Evolutionary conservation across 2,329 filamentous ascomycete species (phyloP), one percentile per base, ranked within the genome.

Genomic region (Colletotrichum lentis): DNA sequence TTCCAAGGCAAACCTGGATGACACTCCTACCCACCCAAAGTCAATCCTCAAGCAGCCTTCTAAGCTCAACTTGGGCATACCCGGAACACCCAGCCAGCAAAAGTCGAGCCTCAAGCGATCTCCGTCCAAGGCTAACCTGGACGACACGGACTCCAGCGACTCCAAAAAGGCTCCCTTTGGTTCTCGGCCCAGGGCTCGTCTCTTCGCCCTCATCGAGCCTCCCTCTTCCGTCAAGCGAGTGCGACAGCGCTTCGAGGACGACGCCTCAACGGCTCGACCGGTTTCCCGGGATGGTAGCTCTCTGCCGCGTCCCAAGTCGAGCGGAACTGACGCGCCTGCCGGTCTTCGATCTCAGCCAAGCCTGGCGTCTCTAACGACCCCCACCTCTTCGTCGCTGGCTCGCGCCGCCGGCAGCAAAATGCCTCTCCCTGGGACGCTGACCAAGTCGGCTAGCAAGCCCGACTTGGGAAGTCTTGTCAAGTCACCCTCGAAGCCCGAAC

Each of bases 351-450:
- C 83, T 0, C 80, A 84, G 62, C 79, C 84, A 10, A 83, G 85
- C 69, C 79, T 83, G 68, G 82, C 83, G 69, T 88, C 83, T 67
- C 81, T 95, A 37, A 86, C 90, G 77, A 96, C 92, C 6, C 93
- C 94, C 0, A 96, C 92, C 10, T 93, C 93, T 76, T 83, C 92
- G 8, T 93, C 91, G 1, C 77, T 92, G 59, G 87, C 89, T 41
- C 88, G 90, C 50, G 80, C 85, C 54, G 79, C 84, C 62, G 88
- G 83, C 71, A 80, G 80, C 61, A 88, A 86, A 74, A 81, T 83
- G 8, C 79, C 86, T 52, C 86, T 84, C 61, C 81, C 81, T 24
- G 83, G 81, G 20, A 83, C 87, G 75, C 60, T 71, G 47, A 63
- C 46, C 14, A 70, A 60, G 49, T 70, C 68, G 43, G 44, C 68